Percentiles rank a stretch among this genome's conserved stretches.
These are phyloP conservation scores for Hyparrhenia diplandra DNA, from an alignment of 176 grass and related monocot species.

Conservation along the genomic window DNA sequence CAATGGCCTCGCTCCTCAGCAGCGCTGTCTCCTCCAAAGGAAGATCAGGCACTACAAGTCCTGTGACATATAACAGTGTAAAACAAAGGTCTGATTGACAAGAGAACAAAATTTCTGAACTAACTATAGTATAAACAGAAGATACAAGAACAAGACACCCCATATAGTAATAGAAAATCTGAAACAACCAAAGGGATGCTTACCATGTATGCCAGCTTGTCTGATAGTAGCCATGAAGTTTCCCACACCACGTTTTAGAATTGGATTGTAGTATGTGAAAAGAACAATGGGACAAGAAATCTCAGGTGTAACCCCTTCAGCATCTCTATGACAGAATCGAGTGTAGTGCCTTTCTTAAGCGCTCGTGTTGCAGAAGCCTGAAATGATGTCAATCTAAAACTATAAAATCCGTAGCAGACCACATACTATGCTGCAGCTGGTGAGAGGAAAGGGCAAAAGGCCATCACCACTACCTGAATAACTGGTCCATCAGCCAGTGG, in stretches of 20 bases:
- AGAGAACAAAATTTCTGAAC: neutral
- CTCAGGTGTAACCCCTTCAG: slow-evolving; percentile 60
- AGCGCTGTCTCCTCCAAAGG: slow-evolving; percentile 75
- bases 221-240: slow-evolving; percentile 72
- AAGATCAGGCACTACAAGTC: slow-evolving; percentile 93
- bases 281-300: slow-evolving; percentile 85
- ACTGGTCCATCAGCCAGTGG: slow-evolving; percentile 86
- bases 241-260: slow-evolving; percentile 63
- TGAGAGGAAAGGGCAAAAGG: neutral
- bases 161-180: neutral
- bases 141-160: neutral
- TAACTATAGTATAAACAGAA: neutral
- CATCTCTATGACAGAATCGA: slow-evolving; percentile 73
- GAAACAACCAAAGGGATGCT: neutral
- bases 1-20: slow-evolving; percentile 62
- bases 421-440: neutral
- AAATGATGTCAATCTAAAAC: neutral
- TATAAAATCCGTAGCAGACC: neutral
- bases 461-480: slow-evolving; percentile 54
- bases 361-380: slow-evolving; percentile 86
- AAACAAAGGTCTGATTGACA: neutral
- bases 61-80: slow-evolving; percentile 34
- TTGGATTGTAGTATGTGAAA: slow-evolving; percentile 93
- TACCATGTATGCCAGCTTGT: slow-evolving; percentile 69
- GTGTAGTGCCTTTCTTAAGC: slow-evolving; percentile 60